phyloP scores from a whole-genome alignment of 331 rosid species.

The Malus hybrid region DNA sequence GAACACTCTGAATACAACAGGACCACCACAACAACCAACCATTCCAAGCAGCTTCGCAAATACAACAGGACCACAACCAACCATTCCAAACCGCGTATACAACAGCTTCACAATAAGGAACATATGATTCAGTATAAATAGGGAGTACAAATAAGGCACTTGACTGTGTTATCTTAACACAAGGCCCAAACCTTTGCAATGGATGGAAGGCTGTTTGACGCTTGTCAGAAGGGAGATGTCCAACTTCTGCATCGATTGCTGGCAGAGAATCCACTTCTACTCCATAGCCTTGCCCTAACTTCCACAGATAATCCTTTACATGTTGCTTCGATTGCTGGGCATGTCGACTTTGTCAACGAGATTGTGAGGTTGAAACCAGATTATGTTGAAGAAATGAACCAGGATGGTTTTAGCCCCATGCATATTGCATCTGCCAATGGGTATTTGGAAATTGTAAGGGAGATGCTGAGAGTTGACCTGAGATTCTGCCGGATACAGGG shows the following conservation, averaged over 20 bases:
- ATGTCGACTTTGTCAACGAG: slow-evolving; percentile 12
- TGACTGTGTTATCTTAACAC: no score
- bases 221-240: slow-evolving; percentile 11
- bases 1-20: no score
- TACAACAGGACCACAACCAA: no score
- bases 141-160: no score
- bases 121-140: no score
- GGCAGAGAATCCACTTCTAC: slow-evolving; percentile 10
- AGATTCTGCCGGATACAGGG: slow-evolving; percentile 13
- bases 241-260: slow-evolving; percentile 15
- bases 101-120: no score
- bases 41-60: no score
- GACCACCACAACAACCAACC: no score
- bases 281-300: neutral
- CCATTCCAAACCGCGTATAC: no score
- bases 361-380: slow-evolving; percentile 6
- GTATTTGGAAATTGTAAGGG: slow-evolving; percentile 16
- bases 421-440: slow-evolving; percentile 25
- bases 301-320: slow-evolving; percentile 21
- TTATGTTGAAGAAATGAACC: slow-evolving; percentile 10
- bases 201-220: slow-evolving; percentile 22
- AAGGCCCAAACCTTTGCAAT: neutral
- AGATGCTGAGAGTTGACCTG: slow-evolving; percentile 14
- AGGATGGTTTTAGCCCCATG: slow-evolving; percentile 18
- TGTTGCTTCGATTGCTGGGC: neutral